Evolutionary conservation across 352 stramenopile genomes (phyloP).

Genomic region (Phytophthora sp.): DNA sequence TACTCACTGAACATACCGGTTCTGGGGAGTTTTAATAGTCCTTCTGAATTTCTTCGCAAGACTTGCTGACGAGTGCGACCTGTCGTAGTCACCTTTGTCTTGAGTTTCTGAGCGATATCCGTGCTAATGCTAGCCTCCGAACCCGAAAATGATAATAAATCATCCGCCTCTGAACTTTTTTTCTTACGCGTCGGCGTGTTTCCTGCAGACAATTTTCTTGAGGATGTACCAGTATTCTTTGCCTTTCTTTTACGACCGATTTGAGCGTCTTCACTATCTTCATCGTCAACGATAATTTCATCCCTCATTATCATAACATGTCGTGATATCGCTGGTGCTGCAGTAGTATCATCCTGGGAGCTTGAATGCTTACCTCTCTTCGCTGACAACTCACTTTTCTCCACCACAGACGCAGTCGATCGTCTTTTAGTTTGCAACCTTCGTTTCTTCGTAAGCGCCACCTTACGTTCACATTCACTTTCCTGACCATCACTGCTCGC

Average conservation of each 20-base stretch:
- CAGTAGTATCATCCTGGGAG: slow-evolving; percentile 8
- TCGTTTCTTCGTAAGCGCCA: slow-evolving; percentile 6
- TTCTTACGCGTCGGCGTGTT: not conserved
- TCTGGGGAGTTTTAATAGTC: too few species aligned
- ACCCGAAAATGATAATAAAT: not conserved
- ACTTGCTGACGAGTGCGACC: not conserved
- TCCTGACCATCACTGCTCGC: slow-evolving; percentile 16
- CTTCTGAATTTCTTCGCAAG: too few species aligned
- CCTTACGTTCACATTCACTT: not conserved
- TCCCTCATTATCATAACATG: slow-evolving; percentile 30
- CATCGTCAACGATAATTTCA: slow-evolving; percentile 36
- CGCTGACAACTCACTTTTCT: not conserved
- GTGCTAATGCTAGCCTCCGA: not conserved
- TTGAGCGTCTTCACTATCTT: slow-evolving; percentile 10
- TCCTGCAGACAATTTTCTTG: not conserved
- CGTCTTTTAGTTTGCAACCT: not conserved
- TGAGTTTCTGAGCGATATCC: not conserved
- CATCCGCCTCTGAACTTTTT: not conserved
- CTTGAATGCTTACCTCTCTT: not conserved
- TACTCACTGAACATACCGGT: too few species aligned
- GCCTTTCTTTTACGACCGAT: not conserved
- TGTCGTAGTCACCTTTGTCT: not conserved
- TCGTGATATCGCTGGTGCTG: slow-evolving; percentile 10
- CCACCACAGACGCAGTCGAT: not conserved
- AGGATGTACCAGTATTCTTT: not conserved